These are phyloP conservation scores for Penicillium expansum DNA, from an alignment of 2,329 filamentous ascomycete genomes.

Conservation along the genomic window DNA sequence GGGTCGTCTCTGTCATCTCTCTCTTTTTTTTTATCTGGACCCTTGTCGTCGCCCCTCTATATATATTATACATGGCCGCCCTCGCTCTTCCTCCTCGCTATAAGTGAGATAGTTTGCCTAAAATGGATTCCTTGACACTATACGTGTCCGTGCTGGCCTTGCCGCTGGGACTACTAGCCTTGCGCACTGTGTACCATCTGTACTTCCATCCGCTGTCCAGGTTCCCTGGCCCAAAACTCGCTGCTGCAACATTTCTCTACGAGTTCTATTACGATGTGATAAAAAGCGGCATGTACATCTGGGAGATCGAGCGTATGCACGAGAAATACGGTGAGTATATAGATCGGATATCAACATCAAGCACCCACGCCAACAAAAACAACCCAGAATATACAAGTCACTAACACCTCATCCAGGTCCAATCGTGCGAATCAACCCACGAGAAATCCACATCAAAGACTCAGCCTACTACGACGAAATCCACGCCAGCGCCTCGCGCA, in stretches of 20 bases:
- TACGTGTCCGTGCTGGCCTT: background rate
- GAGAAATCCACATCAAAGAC: conserved; percentile 40
- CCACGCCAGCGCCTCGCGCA: conserved; percentile 23
- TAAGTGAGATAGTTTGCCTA: background rate
- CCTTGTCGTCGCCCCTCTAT: background rate
- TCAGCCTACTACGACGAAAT: conserved; percentile 36
- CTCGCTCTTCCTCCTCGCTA: background rate
- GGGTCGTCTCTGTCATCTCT: background rate
- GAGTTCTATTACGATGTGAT: conserved; percentile 37
- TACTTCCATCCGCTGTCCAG: conserved; percentile 31
- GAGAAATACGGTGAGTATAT: conserved; percentile 31
- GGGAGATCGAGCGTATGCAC: conserved; percentile 32
- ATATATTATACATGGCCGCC: background rate
- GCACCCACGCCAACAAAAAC: background rate
- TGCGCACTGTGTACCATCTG: conserved; percentile 13
- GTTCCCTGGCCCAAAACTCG: conserved; percentile 35
- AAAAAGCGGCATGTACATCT: conserved; percentile 30
- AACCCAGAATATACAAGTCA: too few species aligned
- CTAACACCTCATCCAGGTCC: conserved; percentile 26
- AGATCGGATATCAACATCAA: background rate
- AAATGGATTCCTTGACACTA: conserved; percentile 9
- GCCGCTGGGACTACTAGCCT: background rate
- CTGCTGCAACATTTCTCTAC: conserved; percentile 32
- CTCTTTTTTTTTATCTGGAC: background rate
- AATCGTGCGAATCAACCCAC: conserved; percentile 39